phyloP scores from a whole-genome alignment of 495 filamentous ascomycete genomes.

The Lineolata rhizophorae region DNA sequence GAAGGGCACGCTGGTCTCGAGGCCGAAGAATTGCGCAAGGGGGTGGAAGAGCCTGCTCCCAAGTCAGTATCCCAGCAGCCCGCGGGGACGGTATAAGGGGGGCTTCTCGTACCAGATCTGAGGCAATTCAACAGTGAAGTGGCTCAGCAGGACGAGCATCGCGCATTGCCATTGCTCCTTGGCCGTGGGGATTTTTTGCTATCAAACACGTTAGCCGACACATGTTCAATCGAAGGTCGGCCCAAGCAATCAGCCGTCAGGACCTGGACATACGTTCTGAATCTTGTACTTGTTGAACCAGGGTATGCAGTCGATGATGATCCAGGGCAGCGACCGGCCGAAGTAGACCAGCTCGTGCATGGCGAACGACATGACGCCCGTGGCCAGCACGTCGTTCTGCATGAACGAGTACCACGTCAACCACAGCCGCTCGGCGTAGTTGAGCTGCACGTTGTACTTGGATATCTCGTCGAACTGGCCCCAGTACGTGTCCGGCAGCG shows the following conservation, averaged over 20 bases:
- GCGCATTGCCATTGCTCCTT: slow-evolving; percentile 91
- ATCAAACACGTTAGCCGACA: no score
- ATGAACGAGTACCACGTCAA: slow-evolving; percentile 96
- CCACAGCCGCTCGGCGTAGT: slow-evolving; percentile 68
- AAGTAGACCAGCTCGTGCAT: slow-evolving; percentile 95
- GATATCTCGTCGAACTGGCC: slow-evolving; percentile 70
- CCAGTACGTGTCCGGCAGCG: no score
- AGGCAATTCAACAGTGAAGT: slow-evolving; percentile 92
- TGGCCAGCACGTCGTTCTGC: slow-evolving; percentile 90
- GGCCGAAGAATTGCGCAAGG: slow-evolving; percentile 83
- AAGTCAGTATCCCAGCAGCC: background rate
- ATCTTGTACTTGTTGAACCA: slow-evolving; percentile 86
- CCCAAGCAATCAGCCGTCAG: background rate
- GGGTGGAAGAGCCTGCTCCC: slow-evolving; percentile 66
- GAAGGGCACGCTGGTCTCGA: slow-evolving; percentile 78
- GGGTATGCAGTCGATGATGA: slow-evolving; percentile 73
- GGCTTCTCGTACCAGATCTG: slow-evolving; percentile 62
- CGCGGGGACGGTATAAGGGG: background rate
- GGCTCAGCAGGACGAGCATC: slow-evolving; percentile 67
- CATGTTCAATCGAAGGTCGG: background rate
- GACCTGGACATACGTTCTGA: slow-evolving; percentile 41
- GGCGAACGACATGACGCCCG: slow-evolving; percentile 86
- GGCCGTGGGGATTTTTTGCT: slow-evolving; percentile 77
- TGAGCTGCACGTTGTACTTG: slow-evolving; percentile 71
- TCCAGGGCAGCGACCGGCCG: slow-evolving; percentile 77